Base-by-base conservation (phyloP, 257 asterid species). In the Petunia axillaris region DNA sequence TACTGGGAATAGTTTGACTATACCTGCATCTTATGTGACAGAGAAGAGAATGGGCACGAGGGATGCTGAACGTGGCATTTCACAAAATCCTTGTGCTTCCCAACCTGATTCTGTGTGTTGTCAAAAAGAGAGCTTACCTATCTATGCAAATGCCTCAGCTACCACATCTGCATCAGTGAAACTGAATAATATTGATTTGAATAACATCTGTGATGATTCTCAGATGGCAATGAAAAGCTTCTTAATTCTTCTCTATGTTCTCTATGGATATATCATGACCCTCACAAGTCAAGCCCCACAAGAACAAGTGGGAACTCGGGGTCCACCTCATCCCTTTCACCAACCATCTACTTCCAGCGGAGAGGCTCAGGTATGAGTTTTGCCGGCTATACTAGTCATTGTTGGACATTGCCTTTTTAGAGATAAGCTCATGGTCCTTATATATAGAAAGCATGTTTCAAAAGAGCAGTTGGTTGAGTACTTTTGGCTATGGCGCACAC, bases 341-440 rank as follows among this genome's bases (percentile, higher is more conserved):
- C n/a, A n/a, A 59, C 94, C 90, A 64, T 95, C 98, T 77, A 91
- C 90, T 85, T 93, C 97, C 79, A 93, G 95, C 83, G 97, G 92
- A 82, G 99, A 95, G 84, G 88, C 91, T 38, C 97, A 93, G 98
- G 98, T 95, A 74, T 76, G 59, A 50, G 62, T 73, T 71, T n/a
- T n/a, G n/a, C n/a, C n/a, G n/a, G n/a, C n/a, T n/a, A n/a, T n/a
- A n/a, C n/a, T n/a, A n/a, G n/a, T n/a, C n/a, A n/a, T n/a, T n/a
- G n/a, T n/a, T n/a, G n/a, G n/a, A n/a, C n/a, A n/a, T n/a, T n/a
- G n/a, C n/a, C n/a, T n/a, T n/a, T n/a, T n/a, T n/a, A n/a, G n/a
- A n/a, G n/a, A n/a, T n/a, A n/a, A n/a, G n/a, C n/a, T n/a, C n/a
- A n/a, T n/a, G n/a, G n/a, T n/a, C n/a, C n/a, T n/a, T n/a, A n/a